phyloP scores from a whole-genome alignment of 192 early-diverging fungal genomes.

The Phycomyces blakesleeanus region DNA sequence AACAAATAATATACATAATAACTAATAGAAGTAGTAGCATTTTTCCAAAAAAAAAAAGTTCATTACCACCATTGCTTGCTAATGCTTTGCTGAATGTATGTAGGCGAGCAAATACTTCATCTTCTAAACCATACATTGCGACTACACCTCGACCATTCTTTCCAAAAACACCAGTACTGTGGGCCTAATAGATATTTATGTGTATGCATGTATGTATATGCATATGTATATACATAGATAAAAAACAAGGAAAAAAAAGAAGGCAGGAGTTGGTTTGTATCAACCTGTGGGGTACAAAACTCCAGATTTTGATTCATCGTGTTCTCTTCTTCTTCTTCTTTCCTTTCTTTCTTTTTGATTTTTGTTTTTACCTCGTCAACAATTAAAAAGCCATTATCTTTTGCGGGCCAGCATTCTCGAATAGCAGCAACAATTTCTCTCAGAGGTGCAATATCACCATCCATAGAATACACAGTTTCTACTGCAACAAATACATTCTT shows the following conservation, averaged over 20 bases:
- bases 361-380: constrained; percentile 77
- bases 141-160: constrained; percentile 64
- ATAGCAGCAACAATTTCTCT: constrained; percentile 56
- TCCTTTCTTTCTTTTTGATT: too few relatives aligned
- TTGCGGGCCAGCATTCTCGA: constrained; percentile 33
- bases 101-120: constrained; percentile 66
- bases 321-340: too few relatives aligned
- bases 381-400: constrained; percentile 57
- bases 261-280: background rate
- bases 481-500: constrained; percentile 69
- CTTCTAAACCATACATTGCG: constrained; percentile 56
- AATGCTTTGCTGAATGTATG: constrained; percentile 85
- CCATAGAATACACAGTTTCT: constrained; percentile 82
- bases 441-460: constrained; percentile 72
- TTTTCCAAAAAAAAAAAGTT: too few relatives aligned
- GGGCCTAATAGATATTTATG: too few relatives aligned
- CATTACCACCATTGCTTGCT: constrained; percentile 70
- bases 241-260: too few relatives aligned
- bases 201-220: too few relatives aligned
- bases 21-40: too few relatives aligned
- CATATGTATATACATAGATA: too few relatives aligned
- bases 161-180: constrained; percentile 78
- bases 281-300: background rate
- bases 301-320: too few relatives aligned
- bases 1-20: too few relatives aligned